Conservation (phyloP, 805 yeast genomes). For the Candida sphagnicola region DNA sequence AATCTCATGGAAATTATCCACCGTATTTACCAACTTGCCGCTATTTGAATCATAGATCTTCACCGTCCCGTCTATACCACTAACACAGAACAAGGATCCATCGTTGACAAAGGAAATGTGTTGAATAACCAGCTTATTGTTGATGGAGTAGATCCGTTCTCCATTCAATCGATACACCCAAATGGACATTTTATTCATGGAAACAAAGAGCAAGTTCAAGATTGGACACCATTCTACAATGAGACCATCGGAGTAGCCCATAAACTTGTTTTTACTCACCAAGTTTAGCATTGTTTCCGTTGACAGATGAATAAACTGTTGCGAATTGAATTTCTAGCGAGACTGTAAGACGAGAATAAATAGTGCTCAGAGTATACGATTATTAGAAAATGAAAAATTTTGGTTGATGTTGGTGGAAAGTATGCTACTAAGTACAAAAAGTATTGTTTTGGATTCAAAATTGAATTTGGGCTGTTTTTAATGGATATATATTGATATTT, state of each 20-base stretch:
- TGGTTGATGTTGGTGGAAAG: no score
- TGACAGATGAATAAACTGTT: no score
- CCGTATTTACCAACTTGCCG: conserved; percentile 36
- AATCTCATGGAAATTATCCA: conserved; percentile 12
- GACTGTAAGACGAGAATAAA: no score
- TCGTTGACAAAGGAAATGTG: conserved; percentile 28
- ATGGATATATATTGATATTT: not conserved
- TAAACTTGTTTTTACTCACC: conserved; percentile 3
- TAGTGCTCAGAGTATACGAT: no score
- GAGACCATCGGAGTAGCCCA: conserved; percentile 30
- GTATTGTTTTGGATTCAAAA: not conserved
- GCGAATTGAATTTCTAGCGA: no score
- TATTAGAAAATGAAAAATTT: no score
- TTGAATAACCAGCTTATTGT: conserved; percentile 28
- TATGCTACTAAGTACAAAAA: not conserved
- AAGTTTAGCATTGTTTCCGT: not conserved
- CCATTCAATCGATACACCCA: conserved; percentile 55
- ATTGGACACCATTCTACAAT: conserved; percentile 48
- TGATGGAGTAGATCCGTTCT: conserved; percentile 47
- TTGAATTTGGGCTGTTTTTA: not conserved
- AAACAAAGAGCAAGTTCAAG: conserved; percentile 49
- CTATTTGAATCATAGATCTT: conserved; percentile 44
- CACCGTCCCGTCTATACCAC: conserved; percentile 41
- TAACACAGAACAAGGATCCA: conserved; percentile 40
- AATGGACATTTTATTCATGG: conserved; percentile 46